A percentile compares a stretch with the other conserved stretches of the same genome.
These are phyloP conservation scores for Peronosclerospora sorghi DNA, from an alignment of 352 stramenopile species.

Conservation along the genomic window DNA sequence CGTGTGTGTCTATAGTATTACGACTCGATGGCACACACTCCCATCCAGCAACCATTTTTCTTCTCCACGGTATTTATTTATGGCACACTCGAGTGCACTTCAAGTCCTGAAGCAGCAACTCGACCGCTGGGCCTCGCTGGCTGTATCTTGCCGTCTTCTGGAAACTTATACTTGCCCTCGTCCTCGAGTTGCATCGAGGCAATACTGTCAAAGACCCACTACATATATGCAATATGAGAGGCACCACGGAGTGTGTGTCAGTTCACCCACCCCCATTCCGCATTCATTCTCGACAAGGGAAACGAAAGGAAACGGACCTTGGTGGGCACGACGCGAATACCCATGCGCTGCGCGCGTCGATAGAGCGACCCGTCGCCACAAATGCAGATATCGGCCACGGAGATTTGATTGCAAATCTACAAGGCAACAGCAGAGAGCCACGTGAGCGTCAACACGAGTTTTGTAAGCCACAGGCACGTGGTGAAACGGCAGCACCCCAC, in stretches of 20 bases:
- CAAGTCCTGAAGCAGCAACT: constrained; percentile 13
- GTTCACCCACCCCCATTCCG: no score
- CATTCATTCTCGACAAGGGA: no score
- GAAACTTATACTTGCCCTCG: constrained; percentile 21
- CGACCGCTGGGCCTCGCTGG: constrained; percentile 3
- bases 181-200: constrained; percentile 47
- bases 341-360: constrained; percentile 40
- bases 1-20: no score
- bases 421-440: background rate
- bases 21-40: no score
- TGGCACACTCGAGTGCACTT: constrained; percentile 17
- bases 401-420: constrained; percentile 70
- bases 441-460: no score
- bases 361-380: constrained; percentile 54
- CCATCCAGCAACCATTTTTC: no score
- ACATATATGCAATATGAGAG: background rate
- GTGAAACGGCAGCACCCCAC: no score
- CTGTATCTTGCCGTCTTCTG: constrained; percentile 3
- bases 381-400: constrained; percentile 46
- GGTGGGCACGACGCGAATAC: constrained; percentile 44
- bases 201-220: constrained; percentile 78
- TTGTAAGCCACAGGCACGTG: no score
- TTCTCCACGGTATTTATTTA: no score
- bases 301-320: constrained; percentile 41
- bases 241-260: no score